These are phyloP conservation scores for Porogramme epimiltina DNA, from an alignment of 1,284 basidiomycete species.

Conservation along the genomic window DNA sequence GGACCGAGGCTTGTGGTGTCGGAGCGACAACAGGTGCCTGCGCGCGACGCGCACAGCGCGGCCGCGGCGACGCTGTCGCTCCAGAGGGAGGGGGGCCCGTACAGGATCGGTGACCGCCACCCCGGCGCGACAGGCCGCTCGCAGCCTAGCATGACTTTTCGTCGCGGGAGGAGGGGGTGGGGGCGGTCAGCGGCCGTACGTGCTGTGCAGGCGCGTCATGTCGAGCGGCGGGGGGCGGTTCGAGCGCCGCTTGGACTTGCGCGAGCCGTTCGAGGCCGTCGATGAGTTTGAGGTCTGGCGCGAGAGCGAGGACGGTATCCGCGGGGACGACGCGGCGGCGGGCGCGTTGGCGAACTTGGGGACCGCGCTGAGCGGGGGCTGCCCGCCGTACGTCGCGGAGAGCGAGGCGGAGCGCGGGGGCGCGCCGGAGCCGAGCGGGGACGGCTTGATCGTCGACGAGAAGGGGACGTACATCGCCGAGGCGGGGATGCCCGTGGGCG, in stretches of 20 bases:
- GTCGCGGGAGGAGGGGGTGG: no score
- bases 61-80: conserved; percentile 16
- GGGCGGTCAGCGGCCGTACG: conserved; percentile 20
- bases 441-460: conserved; percentile 23
- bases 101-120: not conserved
- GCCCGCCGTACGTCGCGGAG: conserved; percentile 15
- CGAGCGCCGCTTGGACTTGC: conserved; percentile 18
- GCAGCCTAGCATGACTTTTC: conserved; percentile 10
- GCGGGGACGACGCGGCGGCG: conserved; percentile 11
- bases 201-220: conserved; percentile 22
- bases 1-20: conserved; percentile 9
- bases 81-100: not conserved
- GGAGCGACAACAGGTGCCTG: not conserved
- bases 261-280: not conserved
- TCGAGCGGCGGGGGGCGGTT: conserved; percentile 22
- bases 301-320: conserved; percentile 1
- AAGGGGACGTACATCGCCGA: conserved; percentile 22
- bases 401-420: conserved; percentile 22
- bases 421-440: conserved; percentile 9
- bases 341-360: conserved; percentile 8
- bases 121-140: conserved; percentile 9
- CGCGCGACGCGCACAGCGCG: conserved; percentile 6
- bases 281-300: not conserved
- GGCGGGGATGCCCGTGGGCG: conserved; percentile 19
- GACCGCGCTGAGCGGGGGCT: conserved; percentile 15